Evolutionary conservation across 306 rosid genomes (phyloP).

Genomic region (Inga oerstediana): DNA sequence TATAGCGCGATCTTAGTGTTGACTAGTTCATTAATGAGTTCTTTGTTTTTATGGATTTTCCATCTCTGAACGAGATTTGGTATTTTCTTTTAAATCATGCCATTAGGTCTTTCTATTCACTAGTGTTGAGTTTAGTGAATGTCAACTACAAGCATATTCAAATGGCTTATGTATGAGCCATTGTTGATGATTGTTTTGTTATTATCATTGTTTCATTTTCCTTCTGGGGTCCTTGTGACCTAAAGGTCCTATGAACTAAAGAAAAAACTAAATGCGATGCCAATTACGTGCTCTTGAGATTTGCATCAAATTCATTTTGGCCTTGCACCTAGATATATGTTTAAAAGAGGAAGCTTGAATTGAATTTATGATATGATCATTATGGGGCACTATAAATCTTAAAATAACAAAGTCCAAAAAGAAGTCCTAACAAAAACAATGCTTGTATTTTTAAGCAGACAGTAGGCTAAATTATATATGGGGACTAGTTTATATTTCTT

Average conservation of each 20-base stretch:
- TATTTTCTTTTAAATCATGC: slow-evolving; percentile 1
- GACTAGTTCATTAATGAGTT: slow-evolving; percentile 10
- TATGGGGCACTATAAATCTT: background rate
- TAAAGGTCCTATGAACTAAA: background rate
- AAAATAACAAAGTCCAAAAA: slow-evolving; percentile 14
- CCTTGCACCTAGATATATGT: slow-evolving; percentile 14
- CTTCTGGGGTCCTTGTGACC: slow-evolving; percentile 20
- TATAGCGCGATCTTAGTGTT: slow-evolving; percentile 12
- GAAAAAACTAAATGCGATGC: slow-evolving; percentile 7
- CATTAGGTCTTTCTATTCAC: background rate
- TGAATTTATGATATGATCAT: slow-evolving; percentile 11
- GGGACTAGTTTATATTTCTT: slow-evolving; percentile 23
- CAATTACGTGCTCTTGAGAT: slow-evolving; percentile 8
- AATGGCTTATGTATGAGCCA: slow-evolving; percentile 9
- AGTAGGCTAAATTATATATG: background rate
- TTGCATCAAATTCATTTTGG: slow-evolving; percentile 1
- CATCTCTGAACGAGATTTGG: background rate
- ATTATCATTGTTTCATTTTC: background rate
- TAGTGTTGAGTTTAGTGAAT: background rate
- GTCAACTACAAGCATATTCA: background rate
- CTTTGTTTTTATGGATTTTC: background rate
- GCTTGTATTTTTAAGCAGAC: slow-evolving; percentile 14
- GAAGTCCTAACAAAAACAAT: background rate
- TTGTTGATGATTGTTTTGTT: background rate
- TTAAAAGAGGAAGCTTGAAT: slow-evolving; percentile 15